Conservation (phyloP, 257 asterid genomes). For the Linderniella brevidens region DNA sequence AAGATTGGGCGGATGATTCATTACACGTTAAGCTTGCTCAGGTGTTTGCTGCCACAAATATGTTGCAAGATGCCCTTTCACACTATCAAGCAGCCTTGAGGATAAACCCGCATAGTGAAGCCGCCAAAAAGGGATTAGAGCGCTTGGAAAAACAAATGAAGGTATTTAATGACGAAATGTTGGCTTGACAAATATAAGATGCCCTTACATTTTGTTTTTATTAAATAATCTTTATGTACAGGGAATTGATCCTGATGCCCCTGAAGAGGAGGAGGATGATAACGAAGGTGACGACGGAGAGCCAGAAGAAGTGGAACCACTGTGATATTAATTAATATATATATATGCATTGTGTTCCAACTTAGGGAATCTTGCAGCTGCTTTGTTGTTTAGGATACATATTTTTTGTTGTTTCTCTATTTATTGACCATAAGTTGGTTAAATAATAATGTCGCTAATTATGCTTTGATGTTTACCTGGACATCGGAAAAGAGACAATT, state of each 20-base stretch:
- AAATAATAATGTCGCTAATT: too few relatives aligned
- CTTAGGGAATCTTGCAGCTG: too few relatives aligned
- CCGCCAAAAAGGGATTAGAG: slow-evolving; percentile 79
- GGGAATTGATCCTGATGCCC: slow-evolving; percentile 98
- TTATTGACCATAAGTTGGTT: too few relatives aligned
- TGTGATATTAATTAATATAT: slow-evolving; percentile 22
- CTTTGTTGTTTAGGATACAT: too few relatives aligned
- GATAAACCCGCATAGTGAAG: slow-evolving; percentile 80
- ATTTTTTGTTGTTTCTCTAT: too few relatives aligned
- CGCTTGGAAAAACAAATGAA: slow-evolving; percentile 95
- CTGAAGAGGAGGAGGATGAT: slow-evolving; percentile 90
- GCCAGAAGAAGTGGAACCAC: slow-evolving; percentile 58
- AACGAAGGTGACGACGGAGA: slow-evolving; percentile 77
- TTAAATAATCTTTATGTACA: slow-evolving; percentile 11
- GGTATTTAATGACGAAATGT: too few relatives aligned
- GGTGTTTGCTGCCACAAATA: slow-evolving; percentile 80
- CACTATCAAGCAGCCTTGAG: slow-evolving; percentile 93
- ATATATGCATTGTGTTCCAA: too few relatives aligned
- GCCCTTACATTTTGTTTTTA: too few relatives aligned
- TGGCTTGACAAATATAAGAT: too few relatives aligned
- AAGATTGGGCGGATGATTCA: slow-evolving; percentile 94
- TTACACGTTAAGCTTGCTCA: slow-evolving; percentile 94
- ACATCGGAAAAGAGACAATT: too few relatives aligned
- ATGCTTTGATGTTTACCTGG: too few relatives aligned
- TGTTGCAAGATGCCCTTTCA: slow-evolving; percentile 83